Evolutionary conservation across 2,329 filamentous ascomycete species (phyloP).

Genomic region (Fusarium pininemorale): DNA sequence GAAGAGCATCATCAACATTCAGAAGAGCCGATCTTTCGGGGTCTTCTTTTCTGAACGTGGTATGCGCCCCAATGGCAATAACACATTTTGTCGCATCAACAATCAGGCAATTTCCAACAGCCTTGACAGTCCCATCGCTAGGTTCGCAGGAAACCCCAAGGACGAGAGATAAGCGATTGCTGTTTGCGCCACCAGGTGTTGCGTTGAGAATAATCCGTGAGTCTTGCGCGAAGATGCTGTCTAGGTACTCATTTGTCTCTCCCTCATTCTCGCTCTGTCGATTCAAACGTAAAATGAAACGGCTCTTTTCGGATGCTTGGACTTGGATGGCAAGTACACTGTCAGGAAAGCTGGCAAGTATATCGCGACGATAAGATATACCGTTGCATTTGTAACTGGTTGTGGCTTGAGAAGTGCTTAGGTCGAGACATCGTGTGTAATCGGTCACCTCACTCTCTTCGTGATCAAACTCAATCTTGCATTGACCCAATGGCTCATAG

Average conservation of each 20-base stretch:
- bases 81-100: slow-evolving; percentile 18
- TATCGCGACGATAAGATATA: slow-evolving; percentile 47
- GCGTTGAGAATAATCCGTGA: slow-evolving; percentile 29
- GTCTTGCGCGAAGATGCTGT: slow-evolving; percentile 32
- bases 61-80: slow-evolving; percentile 36
- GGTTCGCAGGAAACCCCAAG: slow-evolving; percentile 15
- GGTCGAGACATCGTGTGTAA: slow-evolving; percentile 53
- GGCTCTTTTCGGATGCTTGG: slow-evolving; percentile 29
- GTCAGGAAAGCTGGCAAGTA: slow-evolving; percentile 54
- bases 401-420: slow-evolving; percentile 48
- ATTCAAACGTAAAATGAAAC: slow-evolving; percentile 39
- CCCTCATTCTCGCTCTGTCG: slow-evolving; percentile 33
- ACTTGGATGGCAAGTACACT: slow-evolving; percentile 46
- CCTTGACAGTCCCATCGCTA: slow-evolving; percentile 3
- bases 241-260: slow-evolving; percentile 41
- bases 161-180: slow-evolving; percentile 28
- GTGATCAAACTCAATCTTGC: slow-evolving; percentile 53
- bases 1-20: slow-evolving; percentile 38
- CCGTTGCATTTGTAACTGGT: slow-evolving; percentile 50
- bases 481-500: slow-evolving; percentile 46
- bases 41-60: slow-evolving; percentile 33
- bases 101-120: slow-evolving; percentile 29
- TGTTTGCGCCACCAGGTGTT: slow-evolving; percentile 34
- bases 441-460: slow-evolving; percentile 31
- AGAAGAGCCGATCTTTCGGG: slow-evolving; percentile 29